Evolutionary conservation across 805 yeast genomes (phyloP).

Genomic region (Millerago galiae): DNA sequence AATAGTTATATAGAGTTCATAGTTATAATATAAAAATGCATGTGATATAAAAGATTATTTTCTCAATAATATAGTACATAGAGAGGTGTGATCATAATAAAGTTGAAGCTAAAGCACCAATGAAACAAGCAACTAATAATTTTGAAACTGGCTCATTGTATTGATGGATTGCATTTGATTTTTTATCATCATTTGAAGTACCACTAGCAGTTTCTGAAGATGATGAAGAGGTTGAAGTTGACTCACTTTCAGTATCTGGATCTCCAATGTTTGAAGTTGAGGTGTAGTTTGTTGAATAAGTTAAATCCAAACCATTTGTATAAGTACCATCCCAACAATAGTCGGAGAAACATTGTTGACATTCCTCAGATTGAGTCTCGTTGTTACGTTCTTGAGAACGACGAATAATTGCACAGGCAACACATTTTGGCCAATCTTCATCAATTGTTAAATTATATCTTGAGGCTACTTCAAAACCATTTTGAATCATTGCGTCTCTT

Average conservation of each 20-base stretch:
- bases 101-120: neutral
- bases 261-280: neutral
- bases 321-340: constrained; percentile 71
- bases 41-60: too few species aligned
- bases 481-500: constrained; percentile 52
- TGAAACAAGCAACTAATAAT: neutral
- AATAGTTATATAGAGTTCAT: too few species aligned
- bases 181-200: neutral
- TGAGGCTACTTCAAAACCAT: constrained; percentile 69
- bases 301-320: neutral
- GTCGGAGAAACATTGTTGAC: constrained; percentile 59
- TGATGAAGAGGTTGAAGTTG: neutral
- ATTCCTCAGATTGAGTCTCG: constrained; percentile 52
- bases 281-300: constrained; percentile 5
- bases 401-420: constrained; percentile 78
- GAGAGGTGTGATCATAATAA: constrained; percentile 1
- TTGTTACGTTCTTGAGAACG: constrained; percentile 69
- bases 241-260: neutral
- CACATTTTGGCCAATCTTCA: constrained; percentile 62
- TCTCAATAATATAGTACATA: too few species aligned
- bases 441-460: constrained; percentile 64
- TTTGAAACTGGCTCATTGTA: constrained; percentile 5
- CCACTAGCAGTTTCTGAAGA: neutral
- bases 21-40: too few species aligned
- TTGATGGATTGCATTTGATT: neutral